These are phyloP conservation scores for Verruconis gallopava DNA, from an alignment of 2,329 filamentous ascomycete species.

Conservation along the genomic window DNA sequence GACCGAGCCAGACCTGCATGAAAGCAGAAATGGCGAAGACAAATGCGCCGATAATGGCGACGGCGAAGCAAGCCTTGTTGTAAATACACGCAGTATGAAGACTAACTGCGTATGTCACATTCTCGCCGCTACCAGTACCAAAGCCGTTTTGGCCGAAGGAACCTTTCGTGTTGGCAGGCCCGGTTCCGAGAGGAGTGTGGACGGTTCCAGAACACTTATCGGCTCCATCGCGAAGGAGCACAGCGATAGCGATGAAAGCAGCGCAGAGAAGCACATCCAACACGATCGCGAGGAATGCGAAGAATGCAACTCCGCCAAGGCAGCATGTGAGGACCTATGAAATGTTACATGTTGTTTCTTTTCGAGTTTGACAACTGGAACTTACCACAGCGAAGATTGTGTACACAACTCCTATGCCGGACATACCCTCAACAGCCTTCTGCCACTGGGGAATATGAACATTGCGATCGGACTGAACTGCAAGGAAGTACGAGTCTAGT, in stretches of 20 bases:
- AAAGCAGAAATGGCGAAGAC: constrained; percentile 64
- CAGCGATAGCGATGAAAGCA: constrained; percentile 69
- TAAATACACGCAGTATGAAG: constrained; percentile 56
- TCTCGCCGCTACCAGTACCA: constrained; percentile 21
- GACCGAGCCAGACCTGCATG: constrained; percentile 54
- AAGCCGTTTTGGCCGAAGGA: constrained; percentile 34
- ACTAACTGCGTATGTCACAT: constrained; percentile 31
- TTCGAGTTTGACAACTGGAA: no score
- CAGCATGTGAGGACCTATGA: constrained; percentile 74
- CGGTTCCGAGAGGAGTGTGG: constrained; percentile 56
- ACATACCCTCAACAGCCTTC: constrained; percentile 59
- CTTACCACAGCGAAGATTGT: constrained; percentile 53
- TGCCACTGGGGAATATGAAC: constrained; percentile 50
- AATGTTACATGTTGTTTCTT: no score
- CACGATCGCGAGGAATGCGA: constrained; percentile 59
- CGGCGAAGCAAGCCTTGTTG: constrained; percentile 64
- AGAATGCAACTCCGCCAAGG: constrained; percentile 60
- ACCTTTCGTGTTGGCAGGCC: constrained; percentile 36
- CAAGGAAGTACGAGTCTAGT: constrained; percentile 65
- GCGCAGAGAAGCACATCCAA: constrained; percentile 67
- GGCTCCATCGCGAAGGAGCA: constrained; percentile 57
- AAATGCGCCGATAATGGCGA: constrained; percentile 62
- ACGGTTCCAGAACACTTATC: constrained; percentile 51
- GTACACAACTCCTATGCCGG: constrained; percentile 64
- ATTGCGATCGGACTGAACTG: constrained; percentile 53